Evolutionary conservation across 495 filamentous ascomycete species (phyloP).

Genomic region (Tuber calosporum): DNA sequence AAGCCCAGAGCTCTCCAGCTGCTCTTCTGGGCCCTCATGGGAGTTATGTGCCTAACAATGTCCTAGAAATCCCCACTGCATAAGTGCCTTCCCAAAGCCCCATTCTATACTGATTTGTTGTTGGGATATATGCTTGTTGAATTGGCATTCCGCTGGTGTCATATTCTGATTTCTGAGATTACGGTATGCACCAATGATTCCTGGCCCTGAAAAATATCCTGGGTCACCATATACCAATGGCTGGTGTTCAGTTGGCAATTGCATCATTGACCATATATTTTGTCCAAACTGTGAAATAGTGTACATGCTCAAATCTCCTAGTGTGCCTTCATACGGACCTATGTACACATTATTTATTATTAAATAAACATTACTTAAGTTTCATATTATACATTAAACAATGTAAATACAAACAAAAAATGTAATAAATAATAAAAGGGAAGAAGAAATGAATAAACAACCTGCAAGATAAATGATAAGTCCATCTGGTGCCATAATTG

Average conservation of each 20-base stretch:
- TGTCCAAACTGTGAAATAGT: neutral
- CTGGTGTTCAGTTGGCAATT: neutral
- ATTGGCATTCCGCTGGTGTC: neutral
- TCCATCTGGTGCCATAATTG: neutral
- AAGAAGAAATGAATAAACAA: neutral
- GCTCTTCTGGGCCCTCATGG: too few relatives aligned
- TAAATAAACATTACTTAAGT: neutral
- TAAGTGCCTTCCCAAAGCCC: neutral
- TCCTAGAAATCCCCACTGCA: neutral
- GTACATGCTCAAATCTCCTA: neutral
- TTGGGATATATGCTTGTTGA: neutral
- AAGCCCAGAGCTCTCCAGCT: too few relatives aligned
- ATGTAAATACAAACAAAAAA: neutral
- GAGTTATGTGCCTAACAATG: too few relatives aligned
- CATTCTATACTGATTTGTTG: neutral
- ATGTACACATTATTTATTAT: constrained; percentile 1
- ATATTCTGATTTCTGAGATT: neutral
- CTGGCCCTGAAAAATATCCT: neutral
- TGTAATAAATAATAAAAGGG: neutral
- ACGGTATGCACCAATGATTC: neutral
- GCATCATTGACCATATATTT: neutral
- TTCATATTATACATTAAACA: neutral
- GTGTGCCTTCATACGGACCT: neutral
- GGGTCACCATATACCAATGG: neutral
- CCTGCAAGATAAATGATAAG: neutral